These are phyloP conservation scores for Pythium volutum DNA, from an alignment of 352 stramenopile species.

Conservation along the genomic window DNA sequence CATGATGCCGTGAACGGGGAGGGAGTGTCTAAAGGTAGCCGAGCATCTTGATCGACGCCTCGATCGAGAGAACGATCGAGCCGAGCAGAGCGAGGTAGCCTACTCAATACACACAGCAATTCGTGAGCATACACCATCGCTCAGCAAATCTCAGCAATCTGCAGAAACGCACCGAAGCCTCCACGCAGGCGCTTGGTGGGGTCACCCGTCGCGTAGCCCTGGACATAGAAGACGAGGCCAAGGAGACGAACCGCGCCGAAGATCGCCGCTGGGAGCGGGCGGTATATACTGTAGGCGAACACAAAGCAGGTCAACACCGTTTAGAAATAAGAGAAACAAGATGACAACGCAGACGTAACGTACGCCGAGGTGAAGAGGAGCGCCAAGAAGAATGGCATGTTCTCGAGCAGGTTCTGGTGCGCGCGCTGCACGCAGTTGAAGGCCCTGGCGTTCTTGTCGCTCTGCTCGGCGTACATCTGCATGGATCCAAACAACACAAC, in stretches of 20 bases:
- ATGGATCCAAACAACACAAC: neutral
- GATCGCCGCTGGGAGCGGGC: slow-evolving; percentile 56
- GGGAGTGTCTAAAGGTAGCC: slow-evolving; percentile 4
- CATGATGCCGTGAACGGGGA: neutral
- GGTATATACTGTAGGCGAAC: slow-evolving; percentile 44
- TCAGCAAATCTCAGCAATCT: neutral
- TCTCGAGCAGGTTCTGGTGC: slow-evolving; percentile 93
- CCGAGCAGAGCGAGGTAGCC: slow-evolving; percentile 52
- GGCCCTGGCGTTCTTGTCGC: slow-evolving; percentile 83
- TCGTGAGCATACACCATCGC: neutral
- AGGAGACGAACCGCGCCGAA: slow-evolving; percentile 49
- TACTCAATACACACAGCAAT: no score
- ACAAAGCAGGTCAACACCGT: neutral
- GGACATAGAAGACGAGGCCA: slow-evolving; percentile 65
- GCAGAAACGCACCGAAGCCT: slow-evolving; percentile 3
- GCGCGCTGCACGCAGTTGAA: slow-evolving; percentile 92
- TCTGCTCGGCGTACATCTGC: slow-evolving; percentile 87
- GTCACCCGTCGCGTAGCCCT: slow-evolving; percentile 59
- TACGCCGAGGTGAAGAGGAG: slow-evolving; percentile 60
- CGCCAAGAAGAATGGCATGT: slow-evolving; percentile 62
- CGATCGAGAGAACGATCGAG: slow-evolving; percentile 31
- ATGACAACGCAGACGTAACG: no score
- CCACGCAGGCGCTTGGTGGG: slow-evolving; percentile 59
- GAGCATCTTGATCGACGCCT: slow-evolving; percentile 34
- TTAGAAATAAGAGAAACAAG: neutral